A percentile compares a stretch with the other conserved stretches of the same genome.
These are phyloP conservation scores for Lentinula detonsa DNA, from an alignment of 768 basidiomycete genomes.

Conservation along the genomic window DNA sequence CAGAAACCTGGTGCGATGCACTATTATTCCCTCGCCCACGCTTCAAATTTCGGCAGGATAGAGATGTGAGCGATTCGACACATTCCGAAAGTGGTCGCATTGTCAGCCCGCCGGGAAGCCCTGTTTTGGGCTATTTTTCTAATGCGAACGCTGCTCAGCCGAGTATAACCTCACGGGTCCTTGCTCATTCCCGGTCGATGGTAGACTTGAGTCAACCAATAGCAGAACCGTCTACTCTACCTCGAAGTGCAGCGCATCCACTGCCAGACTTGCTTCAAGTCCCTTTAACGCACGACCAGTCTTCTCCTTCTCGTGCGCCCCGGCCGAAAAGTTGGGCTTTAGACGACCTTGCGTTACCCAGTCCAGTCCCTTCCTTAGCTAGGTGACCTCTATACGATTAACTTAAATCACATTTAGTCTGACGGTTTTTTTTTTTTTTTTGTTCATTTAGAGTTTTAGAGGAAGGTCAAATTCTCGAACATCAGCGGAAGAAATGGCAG, in stretches of 20 bases:
- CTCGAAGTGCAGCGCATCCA: not conserved
- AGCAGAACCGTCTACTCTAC: not conserved
- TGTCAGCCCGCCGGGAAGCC: slow-evolving; percentile 46
- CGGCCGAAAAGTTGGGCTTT: slow-evolving; percentile 56
- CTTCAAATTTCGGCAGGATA: slow-evolving; percentile 44
- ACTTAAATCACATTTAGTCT: not conserved
- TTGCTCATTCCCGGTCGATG: slow-evolving; percentile 43
- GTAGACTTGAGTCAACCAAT: slow-evolving; percentile 22
- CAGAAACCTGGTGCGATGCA: slow-evolving; percentile 81
- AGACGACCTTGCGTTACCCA: slow-evolving; percentile 54
- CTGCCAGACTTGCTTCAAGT: not conserved
- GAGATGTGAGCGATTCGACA: slow-evolving; percentile 12
- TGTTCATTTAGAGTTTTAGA: slow-evolving; percentile 50
- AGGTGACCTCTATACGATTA: slow-evolving; percentile 25
- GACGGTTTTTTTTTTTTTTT: not conserved
- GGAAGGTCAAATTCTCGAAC: slow-evolving; percentile 55
- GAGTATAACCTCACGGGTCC: slow-evolving; percentile 36
- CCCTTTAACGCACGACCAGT: not conserved
- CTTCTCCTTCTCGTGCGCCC: slow-evolving; percentile 16
- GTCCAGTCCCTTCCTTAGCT: slow-evolving; percentile 54
- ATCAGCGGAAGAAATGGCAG: slow-evolving; percentile 64
- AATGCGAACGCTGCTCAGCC: slow-evolving; percentile 10
- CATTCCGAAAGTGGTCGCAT: slow-evolving; percentile 23
- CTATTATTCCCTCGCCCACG: slow-evolving; percentile 71
- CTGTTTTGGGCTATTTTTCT: slow-evolving; percentile 20